These are phyloP conservation scores for Cyphellophora europaea DNA, from an alignment of 2,329 filamentous ascomycete species.

Conservation along the genomic window DNA sequence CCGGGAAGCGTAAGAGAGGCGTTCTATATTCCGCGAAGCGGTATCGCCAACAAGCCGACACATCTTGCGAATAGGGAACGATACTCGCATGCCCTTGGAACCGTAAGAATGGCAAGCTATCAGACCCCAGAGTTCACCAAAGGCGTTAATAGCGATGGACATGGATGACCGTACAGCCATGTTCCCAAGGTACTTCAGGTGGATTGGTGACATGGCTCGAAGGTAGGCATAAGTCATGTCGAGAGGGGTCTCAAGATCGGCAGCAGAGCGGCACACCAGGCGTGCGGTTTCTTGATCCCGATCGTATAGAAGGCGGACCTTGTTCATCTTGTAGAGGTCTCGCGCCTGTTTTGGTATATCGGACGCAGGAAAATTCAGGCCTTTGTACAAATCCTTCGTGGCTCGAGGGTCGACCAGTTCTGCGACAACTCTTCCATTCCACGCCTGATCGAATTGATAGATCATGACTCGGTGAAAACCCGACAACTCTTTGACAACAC, in stretches of 20 bases:
- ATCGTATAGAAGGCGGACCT: constrained; percentile 79
- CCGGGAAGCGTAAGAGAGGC: constrained; percentile 74
- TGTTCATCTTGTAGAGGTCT: constrained; percentile 85
- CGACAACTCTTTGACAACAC: constrained; percentile 79
- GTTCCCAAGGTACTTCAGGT: constrained; percentile 75
- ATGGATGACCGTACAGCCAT: constrained; percentile 92
- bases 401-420: constrained; percentile 73
- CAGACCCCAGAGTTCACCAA: constrained; percentile 76
- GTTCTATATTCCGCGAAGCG: constrained; percentile 77
- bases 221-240: constrained; percentile 80
- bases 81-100: constrained; percentile 70
- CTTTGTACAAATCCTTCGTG: constrained; percentile 77
- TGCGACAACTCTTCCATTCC: constrained; percentile 80
- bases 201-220: constrained; percentile 82
- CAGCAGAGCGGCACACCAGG: constrained; percentile 65
- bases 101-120: constrained; percentile 83
- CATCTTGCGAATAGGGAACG: constrained; percentile 87
- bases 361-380: constrained; percentile 77
- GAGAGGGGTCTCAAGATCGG: constrained; percentile 65
- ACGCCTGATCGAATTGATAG: constrained; percentile 76
- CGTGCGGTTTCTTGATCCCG: constrained; percentile 70
- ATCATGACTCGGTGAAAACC: constrained; percentile 90
- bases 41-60: constrained; percentile 80
- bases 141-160: constrained; percentile 87
- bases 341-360: constrained; percentile 79